Evolutionary conservation across 2,329 filamentous ascomycete genomes (phyloP).

Genomic region (Neurospora sp.): DNA sequence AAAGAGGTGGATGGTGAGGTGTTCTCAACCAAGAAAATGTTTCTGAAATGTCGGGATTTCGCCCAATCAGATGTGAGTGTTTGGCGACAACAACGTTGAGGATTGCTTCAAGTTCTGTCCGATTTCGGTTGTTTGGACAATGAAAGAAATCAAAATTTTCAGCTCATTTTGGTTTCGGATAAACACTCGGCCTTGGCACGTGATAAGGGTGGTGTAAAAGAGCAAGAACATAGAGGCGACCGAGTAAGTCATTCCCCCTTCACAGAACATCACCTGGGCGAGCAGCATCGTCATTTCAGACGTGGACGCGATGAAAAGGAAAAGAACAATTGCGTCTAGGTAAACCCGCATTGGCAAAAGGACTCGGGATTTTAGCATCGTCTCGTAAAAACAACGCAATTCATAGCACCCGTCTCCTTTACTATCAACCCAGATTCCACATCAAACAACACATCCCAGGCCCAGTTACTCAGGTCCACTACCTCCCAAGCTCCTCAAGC

Average conservation of each 20-base stretch:
- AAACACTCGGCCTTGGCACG: background rate
- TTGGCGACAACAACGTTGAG: background rate
- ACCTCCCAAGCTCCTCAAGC: background rate
- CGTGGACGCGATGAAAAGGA: background rate
- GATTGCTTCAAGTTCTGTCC: background rate
- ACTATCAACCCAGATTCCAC: background rate
- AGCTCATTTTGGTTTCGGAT: background rate
- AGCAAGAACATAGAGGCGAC: background rate
- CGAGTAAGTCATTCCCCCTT: background rate
- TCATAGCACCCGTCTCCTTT: background rate
- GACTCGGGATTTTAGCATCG: background rate
- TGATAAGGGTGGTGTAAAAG: background rate
- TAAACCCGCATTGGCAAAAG: background rate
- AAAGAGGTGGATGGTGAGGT: background rate
- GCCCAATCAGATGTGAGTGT: background rate
- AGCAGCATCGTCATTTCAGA: background rate
- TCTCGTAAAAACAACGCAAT: background rate
- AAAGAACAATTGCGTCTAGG: background rate
- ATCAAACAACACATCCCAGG: background rate
- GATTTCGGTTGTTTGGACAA: background rate
- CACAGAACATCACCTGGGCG: background rate
- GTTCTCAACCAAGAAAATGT: background rate
- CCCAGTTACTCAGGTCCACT: background rate
- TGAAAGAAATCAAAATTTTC: background rate
- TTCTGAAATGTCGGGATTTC: too few relatives aligned